A percentile compares a stretch with the other conserved stretches of the same genome.
Evolutionary conservation across 2,329 filamentous ascomycete species (phyloP).

Genomic region (Bisporella sp.): DNA sequence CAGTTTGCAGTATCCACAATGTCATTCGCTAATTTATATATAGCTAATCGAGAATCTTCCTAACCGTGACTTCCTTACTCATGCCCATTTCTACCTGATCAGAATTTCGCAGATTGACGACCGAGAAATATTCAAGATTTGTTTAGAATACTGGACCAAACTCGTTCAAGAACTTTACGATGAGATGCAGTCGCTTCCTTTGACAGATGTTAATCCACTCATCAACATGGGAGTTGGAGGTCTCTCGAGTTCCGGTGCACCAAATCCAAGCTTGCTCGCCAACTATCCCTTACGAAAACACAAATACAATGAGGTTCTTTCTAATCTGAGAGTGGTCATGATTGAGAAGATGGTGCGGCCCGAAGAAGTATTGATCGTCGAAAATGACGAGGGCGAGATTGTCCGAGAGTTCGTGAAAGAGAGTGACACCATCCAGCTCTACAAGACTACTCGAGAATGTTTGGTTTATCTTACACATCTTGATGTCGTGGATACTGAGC

Average conservation of each 20-base stretch:
- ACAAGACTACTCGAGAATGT: constrained; percentile 97
- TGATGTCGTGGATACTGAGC: constrained; percentile 94
- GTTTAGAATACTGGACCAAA: constrained; percentile 98
- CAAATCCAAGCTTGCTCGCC: constrained; percentile 75
- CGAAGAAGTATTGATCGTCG: constrained; percentile 97
- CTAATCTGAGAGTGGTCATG: constrained; percentile 94
- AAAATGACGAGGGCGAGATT: constrained; percentile 98
- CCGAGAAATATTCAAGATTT: constrained; percentile 99
- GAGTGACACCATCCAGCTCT: constrained; percentile 96
- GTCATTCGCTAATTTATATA: constrained; percentile 14
- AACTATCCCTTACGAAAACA: constrained; percentile 95
- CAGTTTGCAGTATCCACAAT: background rate
- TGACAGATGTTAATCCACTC: constrained; percentile 87
- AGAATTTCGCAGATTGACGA: constrained; percentile 98
- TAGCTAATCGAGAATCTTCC: constrained; percentile 92
- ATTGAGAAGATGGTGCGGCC: constrained; percentile 99
- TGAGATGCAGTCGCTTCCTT: constrained; percentile 94
- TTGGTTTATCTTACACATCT: constrained; percentile 95
- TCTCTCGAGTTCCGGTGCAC: constrained; percentile 72
- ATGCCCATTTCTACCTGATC: constrained; percentile 97
- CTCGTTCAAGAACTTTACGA: constrained; percentile 96
- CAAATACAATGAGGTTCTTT: constrained; percentile 91
- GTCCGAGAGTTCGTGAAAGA: constrained; percentile 99
- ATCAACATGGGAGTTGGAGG: constrained; percentile 68
- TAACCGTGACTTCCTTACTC: constrained; percentile 88